Evolutionary conservation across 768 basidiomycete species (phyloP), one percentile per base, ranked within the genome.

Genomic region (Kwoniella sp.): DNA sequence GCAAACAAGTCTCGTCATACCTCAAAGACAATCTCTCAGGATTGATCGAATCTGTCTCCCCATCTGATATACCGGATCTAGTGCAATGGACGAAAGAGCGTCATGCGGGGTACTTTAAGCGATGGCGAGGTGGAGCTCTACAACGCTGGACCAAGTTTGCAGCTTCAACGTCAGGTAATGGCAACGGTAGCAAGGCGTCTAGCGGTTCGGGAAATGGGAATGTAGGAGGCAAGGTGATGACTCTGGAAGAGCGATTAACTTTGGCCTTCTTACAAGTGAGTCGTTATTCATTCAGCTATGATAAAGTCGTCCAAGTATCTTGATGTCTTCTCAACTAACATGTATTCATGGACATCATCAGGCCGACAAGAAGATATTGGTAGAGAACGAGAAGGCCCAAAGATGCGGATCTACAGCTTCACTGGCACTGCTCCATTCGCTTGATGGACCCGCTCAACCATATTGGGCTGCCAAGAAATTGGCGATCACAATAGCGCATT

Each of bases 401-500:
- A 82, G 85, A 40, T 91, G 88, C 68, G 96, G 96, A 1, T 91
- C 92, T 15, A 95, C 93, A 2, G 92, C 91, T 8, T 95, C 93
- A 1, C 86, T 96, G 1, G 91, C 88, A 0, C 83, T 98, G 40
- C 82, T 98, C n/a, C 94, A 98, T 68, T 89, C 91, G 25, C 83
- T 98, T 17, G 95, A 98, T 78, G 76, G 82, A 6, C 92, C 91
- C 15, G 83, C 72, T 4, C 65, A 85, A 5, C 90, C 94, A 0
- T 98, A 92, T 81, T 97, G 92, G 78, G 83, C 88, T 15, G 86
- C 95, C 1, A 76, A 88, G 59, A 85, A 82, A 66, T 77, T 97
- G 21, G 86, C 88, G 2, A 81, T 98, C 59, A 95, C 91, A 1
- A 87, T 97, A 27, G 93, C 92, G 13, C 96, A 99, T 79, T 89